Base-by-base conservation (phyloP, 495 filamentous ascomycete species). In the Penicillium ochrochloron region DNA sequence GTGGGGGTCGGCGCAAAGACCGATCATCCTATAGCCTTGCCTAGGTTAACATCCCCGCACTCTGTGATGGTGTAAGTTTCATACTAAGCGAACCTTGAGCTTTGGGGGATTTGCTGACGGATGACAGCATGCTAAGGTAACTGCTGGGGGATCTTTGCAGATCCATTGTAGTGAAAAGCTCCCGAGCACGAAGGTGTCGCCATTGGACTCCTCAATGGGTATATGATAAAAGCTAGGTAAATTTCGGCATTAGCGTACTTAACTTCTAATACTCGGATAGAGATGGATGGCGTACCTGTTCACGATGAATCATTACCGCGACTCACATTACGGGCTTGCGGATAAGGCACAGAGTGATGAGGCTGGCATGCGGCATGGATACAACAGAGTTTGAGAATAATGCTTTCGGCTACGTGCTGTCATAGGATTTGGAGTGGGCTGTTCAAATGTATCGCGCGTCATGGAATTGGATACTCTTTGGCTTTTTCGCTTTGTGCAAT, bases 381-480 rank as follows among this genome's bases (percentile, higher is more conserved):
- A 48, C 44, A 41, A 17, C 37, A 14, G 37, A 41, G 29, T 64
- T 60, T 46, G 62, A 59, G 19, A 59, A 64, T 35, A 64, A 64
- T 29, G 48, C 55, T 54, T 59, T 64, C 56, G 19, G 62, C 29
- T 64, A 64, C 50, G 62, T 64, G 5, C 35, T 60, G 11, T 64
- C 19, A 21, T 19, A 21, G 9, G n/a, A 7, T 48, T 9, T 19
- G 6, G n/a, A 4, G 23, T 48, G 19, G 21, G 1, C 23, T 48
- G n/a, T 48, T 23, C 19, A 10, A 48, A 19, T 19, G 42, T 19
- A 11, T 23, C 42, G 19, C 23, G 7, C n/a, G 2, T 48, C n/a
- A 21, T 48, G 42, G 6, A 1, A 8, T 48, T 12, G 8, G 21
- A 23, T 48, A 48, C 21, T 33, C 7, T 23, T 48, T 19, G 41